A percentile compares a stretch with the other conserved stretches of the same genome.
These are phyloP conservation scores for Spathaspora hagerdaliae DNA, from an alignment of 805 yeast genomes.

Conservation along the genomic window DNA sequence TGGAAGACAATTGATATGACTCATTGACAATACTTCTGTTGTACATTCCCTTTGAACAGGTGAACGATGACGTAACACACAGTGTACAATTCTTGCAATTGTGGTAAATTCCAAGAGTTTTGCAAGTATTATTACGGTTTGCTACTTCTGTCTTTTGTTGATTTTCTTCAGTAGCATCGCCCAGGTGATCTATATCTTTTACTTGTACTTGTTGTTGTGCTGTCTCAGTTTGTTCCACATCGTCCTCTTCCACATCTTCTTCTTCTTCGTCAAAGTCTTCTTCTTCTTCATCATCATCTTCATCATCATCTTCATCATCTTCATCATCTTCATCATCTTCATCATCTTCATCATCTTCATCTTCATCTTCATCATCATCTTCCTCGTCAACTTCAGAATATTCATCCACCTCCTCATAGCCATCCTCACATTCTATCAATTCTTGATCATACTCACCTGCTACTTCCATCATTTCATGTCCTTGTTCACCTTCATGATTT, in stretches of 20 bases:
- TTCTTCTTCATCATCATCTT: not conserved
- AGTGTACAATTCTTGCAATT: too few species aligned
- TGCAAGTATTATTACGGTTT: too few species aligned
- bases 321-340: constrained; percentile 6
- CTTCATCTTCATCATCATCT: not conserved
- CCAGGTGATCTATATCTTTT: not conserved
- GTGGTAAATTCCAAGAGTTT: not conserved
- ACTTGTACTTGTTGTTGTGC: constrained; percentile 1
- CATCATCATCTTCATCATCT: not conserved
- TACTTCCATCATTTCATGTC: not conserved
- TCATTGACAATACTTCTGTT: too few species aligned
- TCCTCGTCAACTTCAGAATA: constrained; percentile 1
- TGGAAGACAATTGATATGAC: too few species aligned
- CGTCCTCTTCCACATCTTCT: not conserved
- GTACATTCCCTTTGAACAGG: too few species aligned
- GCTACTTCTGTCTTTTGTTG: too few species aligned
- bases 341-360: constrained; percentile 2
- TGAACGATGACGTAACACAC: too few species aligned
- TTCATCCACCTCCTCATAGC: constrained; percentile 1
- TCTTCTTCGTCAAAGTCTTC: not conserved
- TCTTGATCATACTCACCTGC: constrained; percentile 2
- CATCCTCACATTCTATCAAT: not conserved
- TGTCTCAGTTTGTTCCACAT: not conserved
- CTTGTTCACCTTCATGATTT: not conserved
- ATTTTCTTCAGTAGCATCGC: too few species aligned